A percentile compares a stretch with the other conserved stretches of the same genome.
phyloP scores from a whole-genome alignment of 2,329 filamentous ascomycete genomes.

The Aspergillus tubingensis region DNA sequence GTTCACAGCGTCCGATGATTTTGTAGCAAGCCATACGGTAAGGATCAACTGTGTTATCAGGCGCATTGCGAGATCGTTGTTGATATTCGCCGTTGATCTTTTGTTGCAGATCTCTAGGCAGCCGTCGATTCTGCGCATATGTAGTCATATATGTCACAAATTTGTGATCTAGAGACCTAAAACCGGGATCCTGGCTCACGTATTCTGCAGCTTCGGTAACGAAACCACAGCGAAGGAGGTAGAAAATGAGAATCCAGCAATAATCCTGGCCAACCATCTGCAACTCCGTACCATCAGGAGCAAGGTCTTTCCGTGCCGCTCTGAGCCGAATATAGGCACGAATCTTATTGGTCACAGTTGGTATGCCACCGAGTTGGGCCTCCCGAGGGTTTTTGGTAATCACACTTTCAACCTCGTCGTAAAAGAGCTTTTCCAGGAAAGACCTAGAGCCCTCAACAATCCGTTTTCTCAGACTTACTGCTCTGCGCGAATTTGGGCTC shows the following conservation, averaged over 20 bases:
- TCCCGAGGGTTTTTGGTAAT: conserved; percentile 84
- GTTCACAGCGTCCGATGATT: conserved; percentile 78
- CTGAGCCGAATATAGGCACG: conserved; percentile 87
- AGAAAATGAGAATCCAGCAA: conserved; percentile 93
- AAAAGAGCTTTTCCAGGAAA: conserved; percentile 81
- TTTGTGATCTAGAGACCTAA: conserved; percentile 86
- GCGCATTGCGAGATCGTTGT: conserved; percentile 78
- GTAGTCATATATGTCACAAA: conserved; percentile 85
- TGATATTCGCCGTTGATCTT: conserved; percentile 89
- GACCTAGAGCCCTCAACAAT: conserved; percentile 77
- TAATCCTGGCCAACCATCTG: conserved; percentile 80
- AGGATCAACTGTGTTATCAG: conserved; percentile 85
- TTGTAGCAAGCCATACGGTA: conserved; percentile 98
- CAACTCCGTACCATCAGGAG: conserved; percentile 75
- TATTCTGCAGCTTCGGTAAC: conserved; percentile 83
- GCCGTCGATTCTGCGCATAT: conserved; percentile 76
- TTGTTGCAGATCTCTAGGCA: conserved; percentile 77
- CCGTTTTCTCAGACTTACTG: conserved; percentile 70
- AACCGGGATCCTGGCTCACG: conserved; percentile 76
- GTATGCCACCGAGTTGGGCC: conserved; percentile 84
- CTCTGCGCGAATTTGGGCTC: conserved; percentile 63
- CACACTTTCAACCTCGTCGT: conserved; percentile 71
- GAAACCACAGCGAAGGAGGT: conserved; percentile 81
- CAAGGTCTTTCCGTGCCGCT: conserved; percentile 77
- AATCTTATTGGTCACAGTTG: conserved; percentile 85